Conservation (phyloP, 768 basidiomycete genomes). For the Basidioascus undulatus region DNA sequence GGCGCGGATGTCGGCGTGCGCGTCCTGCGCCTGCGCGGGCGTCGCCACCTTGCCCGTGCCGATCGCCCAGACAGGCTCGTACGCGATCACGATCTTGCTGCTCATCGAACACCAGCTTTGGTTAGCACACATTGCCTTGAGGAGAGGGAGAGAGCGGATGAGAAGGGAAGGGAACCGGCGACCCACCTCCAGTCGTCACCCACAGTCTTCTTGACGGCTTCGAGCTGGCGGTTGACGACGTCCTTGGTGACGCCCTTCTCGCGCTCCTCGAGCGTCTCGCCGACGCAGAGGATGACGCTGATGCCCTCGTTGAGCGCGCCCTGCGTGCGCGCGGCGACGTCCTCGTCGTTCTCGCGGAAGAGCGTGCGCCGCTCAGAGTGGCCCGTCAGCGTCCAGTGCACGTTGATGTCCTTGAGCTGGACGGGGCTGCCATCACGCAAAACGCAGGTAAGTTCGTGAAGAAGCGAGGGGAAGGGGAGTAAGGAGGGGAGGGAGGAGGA, state of each 20-base stretch:
- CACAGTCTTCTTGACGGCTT: slow-evolving; percentile 38
- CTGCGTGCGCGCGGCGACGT: slow-evolving; percentile 44
- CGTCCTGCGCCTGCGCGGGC: slow-evolving; percentile 66
- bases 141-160: neutral
- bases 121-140: neutral
- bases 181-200: slow-evolving; percentile 62
- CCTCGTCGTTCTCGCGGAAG: slow-evolving; percentile 64
- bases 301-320: slow-evolving; percentile 52
- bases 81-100: slow-evolving; percentile 81
- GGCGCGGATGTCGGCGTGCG: slow-evolving; percentile 56
- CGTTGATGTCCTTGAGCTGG: slow-evolving; percentile 63
- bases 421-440: slow-evolving; percentile 28
- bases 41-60: slow-evolving; percentile 93
- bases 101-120: neutral
- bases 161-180: neutral
- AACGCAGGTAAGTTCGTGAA: neutral
- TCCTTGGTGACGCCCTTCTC: slow-evolving; percentile 49
- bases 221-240: slow-evolving; percentile 61
- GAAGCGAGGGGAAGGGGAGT: neutral
- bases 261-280: slow-evolving; percentile 74
- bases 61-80: slow-evolving; percentile 93
- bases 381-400: slow-evolving; percentile 82
- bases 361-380: slow-evolving; percentile 90
- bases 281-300: slow-evolving; percentile 82
- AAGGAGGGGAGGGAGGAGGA: neutral